Evolutionary conservation across 208 protist genomes (phyloP), one percentile per base, ranked within the genome.

Genomic region (Borovskyia barvae): DNA sequence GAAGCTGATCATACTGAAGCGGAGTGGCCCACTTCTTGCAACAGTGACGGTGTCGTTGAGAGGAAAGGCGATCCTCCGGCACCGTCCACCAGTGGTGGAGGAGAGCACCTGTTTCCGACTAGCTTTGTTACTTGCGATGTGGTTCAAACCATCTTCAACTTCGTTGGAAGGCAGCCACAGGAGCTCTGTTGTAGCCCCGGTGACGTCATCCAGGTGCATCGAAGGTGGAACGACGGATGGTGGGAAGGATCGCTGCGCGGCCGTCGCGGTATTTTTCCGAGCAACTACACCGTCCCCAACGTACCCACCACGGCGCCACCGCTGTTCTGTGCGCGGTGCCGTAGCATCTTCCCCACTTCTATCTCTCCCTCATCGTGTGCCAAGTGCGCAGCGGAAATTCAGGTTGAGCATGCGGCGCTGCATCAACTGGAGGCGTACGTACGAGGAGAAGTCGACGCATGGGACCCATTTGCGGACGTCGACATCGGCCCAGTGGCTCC

Each of bases 211-310:
- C 68, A 75, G 20, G 75, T 92, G 46, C 82, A 91, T 42, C 83
- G 84, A 8, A 72, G 75, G 19, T 94, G 87, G 87, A 94, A 94
- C 40, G 87, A 94, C 30, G 87, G 87, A 40, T 94, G 87, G 87
- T 94, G 85, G 87, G 87, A 94, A 51, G 87, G 87, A 24, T 77
- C 78, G 7, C 46, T 87, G 48, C 61, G 67, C 25, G 69, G 66
- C 11, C 63, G 65, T 20, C 79, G 80, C n/a, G 87, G 87, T 30
- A 87, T 92, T 51, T 94, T 94, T 39, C 87, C 87, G 20, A 91
- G 83, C 66, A 92, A 91, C 67, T 90, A 90, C 64, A 92, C 84
- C n/a, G 39, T 84, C 0, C 82, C 80, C 8, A 94, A 94, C 60
- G 56, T 70, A 19, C 50, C 49, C 35, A 87, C 82, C 22, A 81